Conservation (phyloP, 306 rosid genomes). For the Lathyrus tuberosus region DNA sequence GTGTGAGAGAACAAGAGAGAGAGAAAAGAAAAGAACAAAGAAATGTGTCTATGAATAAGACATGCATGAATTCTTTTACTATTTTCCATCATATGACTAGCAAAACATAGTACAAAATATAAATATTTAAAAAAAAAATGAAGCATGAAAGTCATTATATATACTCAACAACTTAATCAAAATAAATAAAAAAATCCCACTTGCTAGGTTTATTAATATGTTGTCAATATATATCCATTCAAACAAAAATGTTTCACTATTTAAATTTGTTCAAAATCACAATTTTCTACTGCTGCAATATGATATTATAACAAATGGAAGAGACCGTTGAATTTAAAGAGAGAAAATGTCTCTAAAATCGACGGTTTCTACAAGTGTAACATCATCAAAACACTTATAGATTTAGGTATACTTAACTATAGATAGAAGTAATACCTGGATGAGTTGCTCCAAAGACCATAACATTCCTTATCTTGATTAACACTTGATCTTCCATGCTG, state of each 20-base stretch:
- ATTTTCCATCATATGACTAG: background rate
- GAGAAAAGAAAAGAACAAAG: conserved; percentile 38
- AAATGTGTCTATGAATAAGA: conserved; percentile 41
- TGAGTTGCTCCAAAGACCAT: conserved; percentile 83
- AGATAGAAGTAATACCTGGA: conserved; percentile 65
- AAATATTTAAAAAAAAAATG: background rate
- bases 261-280: no score
- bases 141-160: conserved; percentile 3
- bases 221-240: conserved; percentile 1
- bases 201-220: background rate
- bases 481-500: conserved; percentile 57
- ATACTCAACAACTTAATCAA: conserved; percentile 14
- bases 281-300: background rate
- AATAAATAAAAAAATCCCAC: conserved; percentile 1
- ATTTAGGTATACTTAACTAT: no score
- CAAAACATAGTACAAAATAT: conserved; percentile 15
- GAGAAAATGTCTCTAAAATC: background rate
- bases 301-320: background rate
- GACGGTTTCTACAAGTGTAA: background rate
- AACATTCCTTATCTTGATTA: conserved; percentile 63
- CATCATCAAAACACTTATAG: background rate
- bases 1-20: conserved; percentile 21
- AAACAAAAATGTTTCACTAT: background rate
- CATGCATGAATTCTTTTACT: conserved; percentile 39
- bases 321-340: background rate